Evolutionary conservation across 2,329 filamentous ascomycete genomes (phyloP).

Genomic region (Zasmidium angulare): DNA sequence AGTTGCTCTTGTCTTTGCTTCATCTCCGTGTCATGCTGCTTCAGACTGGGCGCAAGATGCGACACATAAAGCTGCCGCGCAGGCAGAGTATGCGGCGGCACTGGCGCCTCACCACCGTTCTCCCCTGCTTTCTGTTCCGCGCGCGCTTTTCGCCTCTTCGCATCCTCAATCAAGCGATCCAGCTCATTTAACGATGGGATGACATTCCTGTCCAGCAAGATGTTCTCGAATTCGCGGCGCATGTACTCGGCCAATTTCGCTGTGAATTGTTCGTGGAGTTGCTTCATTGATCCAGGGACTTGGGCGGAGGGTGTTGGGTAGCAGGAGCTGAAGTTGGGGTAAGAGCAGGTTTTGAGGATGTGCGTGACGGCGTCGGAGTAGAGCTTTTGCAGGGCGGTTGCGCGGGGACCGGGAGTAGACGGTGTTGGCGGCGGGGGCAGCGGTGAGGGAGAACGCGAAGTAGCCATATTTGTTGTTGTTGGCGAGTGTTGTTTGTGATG

Average conservation of each 20-base stretch:
- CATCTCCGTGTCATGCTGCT: constrained; percentile 51
- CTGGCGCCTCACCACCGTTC: constrained; percentile 33
- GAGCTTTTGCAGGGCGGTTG: constrained; percentile 59
- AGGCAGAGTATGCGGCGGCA: constrained; percentile 59
- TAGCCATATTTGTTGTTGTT: not conserved
- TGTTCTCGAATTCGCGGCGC: constrained; percentile 58
- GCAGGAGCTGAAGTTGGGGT: constrained; percentile 62
- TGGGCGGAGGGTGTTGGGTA: constrained; percentile 63
- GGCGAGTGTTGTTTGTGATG: not conserved
- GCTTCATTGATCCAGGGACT: constrained; percentile 56
- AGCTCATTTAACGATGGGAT: constrained; percentile 60
- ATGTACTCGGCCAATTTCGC: constrained; percentile 56
- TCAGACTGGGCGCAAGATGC: constrained; percentile 59
- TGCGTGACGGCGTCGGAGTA: constrained; percentile 60
- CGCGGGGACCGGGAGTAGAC: constrained; percentile 59
- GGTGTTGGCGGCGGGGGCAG: constrained; percentile 47
- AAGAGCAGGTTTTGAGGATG: constrained; percentile 61
- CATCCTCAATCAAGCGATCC: constrained; percentile 60
- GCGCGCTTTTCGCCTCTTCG: constrained; percentile 51
- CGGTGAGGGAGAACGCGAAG: constrained; percentile 22
- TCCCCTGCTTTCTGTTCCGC: constrained; percentile 41
- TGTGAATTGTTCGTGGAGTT: constrained; percentile 59
- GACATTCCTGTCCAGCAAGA: constrained; percentile 57
- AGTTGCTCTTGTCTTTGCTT: constrained; percentile 50
- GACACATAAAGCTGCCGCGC: constrained; percentile 58